Evolutionary conservation across 163 green algal genomes (phyloP), one percentile per base, ranked within the genome.

Genomic region (Prototheca wickerhamii): DNA sequence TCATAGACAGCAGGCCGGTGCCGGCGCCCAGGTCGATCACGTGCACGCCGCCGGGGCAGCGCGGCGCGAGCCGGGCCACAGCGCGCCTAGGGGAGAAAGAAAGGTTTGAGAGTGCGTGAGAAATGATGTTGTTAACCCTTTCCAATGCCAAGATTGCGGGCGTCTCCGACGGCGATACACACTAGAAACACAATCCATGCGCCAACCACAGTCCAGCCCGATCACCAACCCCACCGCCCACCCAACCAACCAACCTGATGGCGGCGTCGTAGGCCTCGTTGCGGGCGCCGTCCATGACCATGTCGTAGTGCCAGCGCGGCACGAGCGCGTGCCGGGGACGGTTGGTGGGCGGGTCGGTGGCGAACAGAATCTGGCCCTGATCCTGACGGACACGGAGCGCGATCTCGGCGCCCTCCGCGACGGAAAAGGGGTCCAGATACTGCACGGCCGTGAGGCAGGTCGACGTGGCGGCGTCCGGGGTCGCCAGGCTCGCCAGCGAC

Each of bases 281-380:
- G 35, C 86, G 69, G 37, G 73, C 50, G 6, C 60, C 28, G 69
- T 94, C 86, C 42, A 69, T 63, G 5, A 94, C 60, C 85, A 92
- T 92, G 68, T 91, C 82, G 63, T 84, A 91, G 67, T 94, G 86
- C 86, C 86, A 94, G 37, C 74, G 65, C 0, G 86, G 81, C 2
- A 88, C 59, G 21, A 76, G 74, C 1, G 83, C 77, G 46, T 89
- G 81, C 7, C 74, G 71, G 0, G 78, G 67, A 15, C 69, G 37
- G 34, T 60, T 51, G 43, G 59, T 58, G 4, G 62, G 64, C 46
- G 72, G 70, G 3, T 63, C 7, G 21, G 50, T 54, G 7, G 73
- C 60, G 70, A 90, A 86, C 25, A 81, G 59, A n/a, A 85, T 51
- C 58, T 85, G 76, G 8, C 57, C 60, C 26, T 8, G 29, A 60